Percentiles rank a stretch among this genome's conserved stretches.
Conservation (phyloP, 148 eudicot genomes). For the Gaultheria prostrata region DNA sequence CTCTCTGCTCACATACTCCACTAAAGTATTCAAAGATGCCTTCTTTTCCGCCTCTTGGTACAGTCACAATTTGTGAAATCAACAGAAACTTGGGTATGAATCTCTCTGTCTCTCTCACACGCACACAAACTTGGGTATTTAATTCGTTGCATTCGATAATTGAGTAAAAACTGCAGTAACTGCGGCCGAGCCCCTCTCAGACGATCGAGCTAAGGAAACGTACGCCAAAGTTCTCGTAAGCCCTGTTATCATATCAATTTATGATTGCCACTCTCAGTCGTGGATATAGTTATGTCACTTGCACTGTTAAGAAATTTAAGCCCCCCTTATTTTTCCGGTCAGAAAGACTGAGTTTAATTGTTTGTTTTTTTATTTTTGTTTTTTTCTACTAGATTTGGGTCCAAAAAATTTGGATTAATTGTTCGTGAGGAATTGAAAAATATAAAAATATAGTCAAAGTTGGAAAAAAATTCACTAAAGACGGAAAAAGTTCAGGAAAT, state of each 20-base stretch:
- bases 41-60: constrained; percentile 70
- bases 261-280: not conserved
- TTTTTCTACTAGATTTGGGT: too few relatives aligned
- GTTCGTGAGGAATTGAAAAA: too few relatives aligned
- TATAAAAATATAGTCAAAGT: too few relatives aligned
- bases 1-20: not conserved
- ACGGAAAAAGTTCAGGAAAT: too few relatives aligned
- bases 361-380: too few relatives aligned
- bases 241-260: not conserved
- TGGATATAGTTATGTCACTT: not conserved
- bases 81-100: constrained; percentile 68
- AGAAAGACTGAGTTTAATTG: too few relatives aligned
- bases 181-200: constrained; percentile 59
- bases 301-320: not conserved
- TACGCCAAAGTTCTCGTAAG: constrained; percentile 72
- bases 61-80: constrained; percentile 93
- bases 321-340: too few relatives aligned
- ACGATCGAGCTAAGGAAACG: constrained; percentile 64
- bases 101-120: constrained; percentile 8
- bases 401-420: too few relatives aligned
- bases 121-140: too few relatives aligned
- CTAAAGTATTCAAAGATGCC: constrained; percentile 43
- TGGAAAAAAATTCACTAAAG: too few relatives aligned
- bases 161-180: constrained; percentile 45
- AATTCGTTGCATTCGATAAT: not conserved